These are phyloP conservation scores for Globisporangium ultimum DNA, from an alignment of 352 stramenopile genomes.

Conservation along the genomic window DNA sequence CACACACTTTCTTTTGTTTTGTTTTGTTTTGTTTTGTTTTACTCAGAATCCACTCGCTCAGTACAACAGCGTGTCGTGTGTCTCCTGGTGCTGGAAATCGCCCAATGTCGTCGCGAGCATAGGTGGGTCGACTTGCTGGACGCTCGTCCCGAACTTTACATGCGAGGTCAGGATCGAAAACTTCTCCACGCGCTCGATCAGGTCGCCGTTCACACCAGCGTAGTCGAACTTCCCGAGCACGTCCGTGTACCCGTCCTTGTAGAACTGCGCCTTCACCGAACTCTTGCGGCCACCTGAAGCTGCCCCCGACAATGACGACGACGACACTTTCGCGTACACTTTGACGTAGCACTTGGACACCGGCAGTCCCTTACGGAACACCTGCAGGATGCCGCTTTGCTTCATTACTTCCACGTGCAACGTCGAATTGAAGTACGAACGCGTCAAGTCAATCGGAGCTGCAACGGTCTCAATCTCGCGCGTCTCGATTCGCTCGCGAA, in stretches of 20 bases:
- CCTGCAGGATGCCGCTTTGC: constrained; percentile 52
- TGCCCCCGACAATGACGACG: background rate
- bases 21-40: too few relatives aligned
- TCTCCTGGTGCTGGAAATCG: constrained; percentile 8
- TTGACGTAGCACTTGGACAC: constrained; percentile 62
- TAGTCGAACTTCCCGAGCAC: constrained; percentile 77
- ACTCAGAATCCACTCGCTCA: constrained; percentile 9
- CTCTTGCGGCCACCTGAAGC: too few relatives aligned
- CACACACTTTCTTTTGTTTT: background rate
- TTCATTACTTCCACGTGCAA: constrained; percentile 39
- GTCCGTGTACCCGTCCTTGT: constrained; percentile 84
- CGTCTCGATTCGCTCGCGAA: constrained; percentile 25
- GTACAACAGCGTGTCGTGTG: constrained; percentile 30
- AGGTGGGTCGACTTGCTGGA: constrained; percentile 8
- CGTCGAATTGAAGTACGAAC: constrained; percentile 50
- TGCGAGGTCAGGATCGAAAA: constrained; percentile 9
- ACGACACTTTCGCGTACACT: constrained; percentile 45
- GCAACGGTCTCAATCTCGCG: constrained; percentile 23
- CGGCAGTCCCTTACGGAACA: constrained; percentile 33
- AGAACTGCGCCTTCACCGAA: constrained; percentile 34
- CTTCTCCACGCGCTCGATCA: constrained; percentile 1
- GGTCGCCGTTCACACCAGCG: constrained; percentile 42
- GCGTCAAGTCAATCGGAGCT: constrained; percentile 32
- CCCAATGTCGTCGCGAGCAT: constrained; percentile 9
- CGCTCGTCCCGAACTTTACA: constrained; percentile 5